Conservation (phyloP, 2,329 filamentous ascomycete species). For the Cladophialophora bantiana region DNA sequence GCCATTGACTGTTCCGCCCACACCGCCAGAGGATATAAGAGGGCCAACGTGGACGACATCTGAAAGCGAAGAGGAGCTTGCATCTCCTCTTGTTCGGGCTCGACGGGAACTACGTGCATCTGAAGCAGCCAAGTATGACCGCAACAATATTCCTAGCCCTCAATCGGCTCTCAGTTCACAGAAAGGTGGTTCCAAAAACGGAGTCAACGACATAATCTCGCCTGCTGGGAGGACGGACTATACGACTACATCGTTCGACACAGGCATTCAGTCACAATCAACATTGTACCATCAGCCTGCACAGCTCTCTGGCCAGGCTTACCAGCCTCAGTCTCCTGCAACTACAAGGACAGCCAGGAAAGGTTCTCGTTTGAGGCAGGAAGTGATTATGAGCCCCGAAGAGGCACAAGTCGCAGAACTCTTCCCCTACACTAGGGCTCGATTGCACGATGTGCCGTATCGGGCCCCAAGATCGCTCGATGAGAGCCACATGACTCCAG, state of each 20-base stretch:
- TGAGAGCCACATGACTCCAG: slow-evolving; percentile 67
- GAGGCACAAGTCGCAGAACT: slow-evolving; percentile 76
- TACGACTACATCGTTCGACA: slow-evolving; percentile 56
- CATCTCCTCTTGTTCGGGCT: slow-evolving; percentile 77
- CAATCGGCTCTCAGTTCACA: slow-evolving; percentile 66
- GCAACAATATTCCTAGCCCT: slow-evolving; percentile 72
- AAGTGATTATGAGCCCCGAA: slow-evolving; percentile 79
- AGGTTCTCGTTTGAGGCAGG: slow-evolving; percentile 77
- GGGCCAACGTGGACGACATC: slow-evolving; percentile 59
- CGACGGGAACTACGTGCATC: slow-evolving; percentile 72
- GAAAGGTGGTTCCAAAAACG: slow-evolving; percentile 57
- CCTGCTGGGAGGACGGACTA: slow-evolving; percentile 52
- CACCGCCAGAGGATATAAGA: slow-evolving; percentile 74
- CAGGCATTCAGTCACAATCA: slow-evolving; percentile 40
- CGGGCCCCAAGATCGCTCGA: slow-evolving; percentile 69
- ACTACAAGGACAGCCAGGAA: slow-evolving; percentile 52
- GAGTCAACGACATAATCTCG: slow-evolving; percentile 49
- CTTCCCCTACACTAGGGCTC: slow-evolving; percentile 83
- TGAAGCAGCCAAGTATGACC: slow-evolving; percentile 66
- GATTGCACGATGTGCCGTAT: slow-evolving; percentile 83
- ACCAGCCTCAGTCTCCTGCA: slow-evolving; percentile 57
- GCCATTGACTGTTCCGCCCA: slow-evolving; percentile 75
- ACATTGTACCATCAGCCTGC: slow-evolving; percentile 19
- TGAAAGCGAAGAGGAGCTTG: slow-evolving; percentile 74
- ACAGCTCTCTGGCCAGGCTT: slow-evolving; percentile 44